phyloP scores from a whole-genome alignment of 345 rosid species.

The Iberis pinnata region DNA sequence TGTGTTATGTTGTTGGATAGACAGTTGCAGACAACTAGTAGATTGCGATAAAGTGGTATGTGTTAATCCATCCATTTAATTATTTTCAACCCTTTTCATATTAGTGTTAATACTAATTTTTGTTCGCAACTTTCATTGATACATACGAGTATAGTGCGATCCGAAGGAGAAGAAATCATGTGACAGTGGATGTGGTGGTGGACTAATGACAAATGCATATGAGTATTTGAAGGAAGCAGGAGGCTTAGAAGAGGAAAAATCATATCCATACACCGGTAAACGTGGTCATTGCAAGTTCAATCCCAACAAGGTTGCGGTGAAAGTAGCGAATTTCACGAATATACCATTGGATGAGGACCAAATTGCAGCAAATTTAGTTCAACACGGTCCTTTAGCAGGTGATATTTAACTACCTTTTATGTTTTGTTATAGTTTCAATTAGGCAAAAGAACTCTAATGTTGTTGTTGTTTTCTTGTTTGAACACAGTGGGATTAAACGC shows the following conservation, averaged over 20 bases:
- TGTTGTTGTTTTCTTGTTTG: too few species aligned
- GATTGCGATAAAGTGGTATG: constrained; percentile 68
- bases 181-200: constrained; percentile 74
- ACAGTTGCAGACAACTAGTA: constrained; percentile 78
- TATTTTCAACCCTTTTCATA: background rate
- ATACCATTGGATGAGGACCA: constrained; percentile 63
- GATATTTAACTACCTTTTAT: too few species aligned
- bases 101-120: background rate
- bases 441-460: too few species aligned
- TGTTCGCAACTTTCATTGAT: background rate
- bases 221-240: constrained; percentile 68
- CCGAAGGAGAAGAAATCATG: constrained; percentile 48
- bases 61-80: background rate
- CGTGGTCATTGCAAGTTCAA: constrained; percentile 56
- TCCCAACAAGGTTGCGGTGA: constrained; percentile 43
- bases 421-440: too few species aligned
- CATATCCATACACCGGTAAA: constrained; percentile 64
- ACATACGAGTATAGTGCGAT: constrained; percentile 46
- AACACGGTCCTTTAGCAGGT: constrained; percentile 78
- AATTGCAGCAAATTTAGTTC: constrained; percentile 66
- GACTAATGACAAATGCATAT: constrained; percentile 89
- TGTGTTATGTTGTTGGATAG: too few species aligned
- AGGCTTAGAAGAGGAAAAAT: constrained; percentile 61
- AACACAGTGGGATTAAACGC: too few species aligned
- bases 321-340: constrained; percentile 52